phyloP scores from a whole-genome alignment of 1,284 basidiomycete species.

The Cutaneotrichosporon daszewskae region DNA sequence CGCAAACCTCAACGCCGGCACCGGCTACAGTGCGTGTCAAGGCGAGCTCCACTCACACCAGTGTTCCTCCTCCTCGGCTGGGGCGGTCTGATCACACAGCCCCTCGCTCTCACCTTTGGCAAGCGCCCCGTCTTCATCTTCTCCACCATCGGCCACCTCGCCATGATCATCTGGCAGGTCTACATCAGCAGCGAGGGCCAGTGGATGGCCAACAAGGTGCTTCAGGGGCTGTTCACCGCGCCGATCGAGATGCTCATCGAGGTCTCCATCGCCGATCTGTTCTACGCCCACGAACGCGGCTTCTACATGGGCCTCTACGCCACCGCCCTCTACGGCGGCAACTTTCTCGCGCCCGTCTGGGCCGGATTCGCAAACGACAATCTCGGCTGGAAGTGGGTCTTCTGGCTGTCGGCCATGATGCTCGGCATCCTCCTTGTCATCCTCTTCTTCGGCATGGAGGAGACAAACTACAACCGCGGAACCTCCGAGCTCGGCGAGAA shows the following conservation, averaged over 20 bases:
- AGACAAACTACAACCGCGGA: constrained; percentile 24
- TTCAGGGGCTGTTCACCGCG: constrained; percentile 18
- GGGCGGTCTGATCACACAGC: constrained; percentile 23
- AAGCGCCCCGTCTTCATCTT: constrained; percentile 22
- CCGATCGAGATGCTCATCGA: constrained; percentile 24
- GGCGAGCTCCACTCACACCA: neutral
- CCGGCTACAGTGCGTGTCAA: constrained; percentile 18
- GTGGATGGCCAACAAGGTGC: constrained; percentile 21
- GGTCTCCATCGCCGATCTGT: constrained; percentile 15
- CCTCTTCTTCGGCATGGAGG: constrained; percentile 21
- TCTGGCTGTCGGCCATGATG: constrained; percentile 16
- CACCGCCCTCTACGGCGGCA: constrained; percentile 12
- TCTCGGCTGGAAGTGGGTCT: constrained; percentile 21
- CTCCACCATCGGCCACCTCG: constrained; percentile 8
- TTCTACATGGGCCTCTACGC: constrained; percentile 22
- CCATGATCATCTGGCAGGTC: constrained; percentile 17
- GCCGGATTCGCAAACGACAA: constrained; percentile 20
- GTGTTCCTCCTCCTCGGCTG: constrained; percentile 26
- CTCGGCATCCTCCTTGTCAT: constrained; percentile 9
- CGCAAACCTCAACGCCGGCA: constrained; percentile 20
- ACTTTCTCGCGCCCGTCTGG: constrained; percentile 14
- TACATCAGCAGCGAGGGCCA: constrained; percentile 12
- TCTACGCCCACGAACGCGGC: constrained; percentile 22
- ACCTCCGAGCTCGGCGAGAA: constrained; percentile 15
- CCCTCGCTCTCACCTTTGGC: constrained; percentile 22